Evolutionary conservation across 1,284 basidiomycete genomes (phyloP), one percentile per base, ranked within the genome.

Genomic region (Papiliotrema fonsecae): DNA sequence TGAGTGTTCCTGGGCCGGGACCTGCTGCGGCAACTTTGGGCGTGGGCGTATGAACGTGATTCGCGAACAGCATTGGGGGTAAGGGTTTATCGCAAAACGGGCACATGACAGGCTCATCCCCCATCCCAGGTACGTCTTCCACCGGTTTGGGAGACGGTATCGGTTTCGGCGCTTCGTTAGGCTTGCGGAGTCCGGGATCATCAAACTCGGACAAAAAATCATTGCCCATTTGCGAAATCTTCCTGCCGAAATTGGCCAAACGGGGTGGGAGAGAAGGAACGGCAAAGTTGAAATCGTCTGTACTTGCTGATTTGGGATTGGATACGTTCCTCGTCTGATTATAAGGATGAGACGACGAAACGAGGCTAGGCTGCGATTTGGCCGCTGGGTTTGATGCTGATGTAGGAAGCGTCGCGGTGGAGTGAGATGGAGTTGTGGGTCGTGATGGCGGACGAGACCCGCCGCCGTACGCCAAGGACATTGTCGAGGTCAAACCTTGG

Each of bases 31-130:
- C n/a, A n/a, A n/a, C n/a, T n/a, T n/a, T n/a, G n/a, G n/a, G n/a
- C n/a, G n/a, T n/a, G n/a, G n/a, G n/a, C n/a, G 9, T 18, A n/a
- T 36, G 28, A 9, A 25, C 18, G 28, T 58, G 54, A 19, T 44
- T 16, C 6, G 51, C 52, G 18, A 69, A 48, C 14, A 70, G 48
- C 6, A 52, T 51, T 0, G 60, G 54, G 1, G 69, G 69, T 18
- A 71, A 50, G 34, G 60, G 64, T 47, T 65, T 66, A 24, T 62
- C 50, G 50, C 69, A 71, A 50, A 59, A 65, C 1, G 69, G 69
- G 47, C 69, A 71, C 52, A 63, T 59, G 49, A 69, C 56, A 18
- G 65, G 60, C 31, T 62, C 61, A 26, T 64, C 65, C 16, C 61
- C 58, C 62, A 65, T 62, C 1, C 61, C 58, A 9, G 60, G 58